Percentiles rank a stretch among this genome's conserved stretches.
phyloP scores from a whole-genome alignment of 176 grass and related monocot genomes.

The Triticum monococcum region DNA sequence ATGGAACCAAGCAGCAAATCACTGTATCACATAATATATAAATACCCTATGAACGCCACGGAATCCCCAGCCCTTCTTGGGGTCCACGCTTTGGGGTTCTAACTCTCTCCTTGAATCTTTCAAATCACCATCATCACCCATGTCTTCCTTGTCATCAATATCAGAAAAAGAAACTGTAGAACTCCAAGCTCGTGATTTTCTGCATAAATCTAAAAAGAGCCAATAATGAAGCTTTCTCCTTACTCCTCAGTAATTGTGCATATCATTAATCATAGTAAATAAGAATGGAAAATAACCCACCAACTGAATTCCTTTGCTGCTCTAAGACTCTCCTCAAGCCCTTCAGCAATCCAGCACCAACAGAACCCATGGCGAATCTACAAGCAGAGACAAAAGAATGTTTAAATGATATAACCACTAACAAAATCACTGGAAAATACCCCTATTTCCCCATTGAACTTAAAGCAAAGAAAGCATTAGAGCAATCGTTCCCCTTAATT shows the following conservation, averaged over 20 bases:
- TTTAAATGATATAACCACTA: slow-evolving; percentile 13
- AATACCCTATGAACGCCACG: slow-evolving; percentile 83
- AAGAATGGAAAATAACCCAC: slow-evolving; percentile 35
- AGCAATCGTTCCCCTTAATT: background rate
- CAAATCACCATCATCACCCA: slow-evolving; percentile 26
- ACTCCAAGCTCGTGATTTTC: slow-evolving; percentile 50
- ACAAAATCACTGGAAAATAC: background rate
- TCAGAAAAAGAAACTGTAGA: slow-evolving; percentile 63
- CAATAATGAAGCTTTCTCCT: slow-evolving; percentile 10
- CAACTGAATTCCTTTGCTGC: slow-evolving; percentile 42
- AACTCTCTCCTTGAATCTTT: slow-evolving; percentile 58
- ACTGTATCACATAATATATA: slow-evolving; percentile 7
- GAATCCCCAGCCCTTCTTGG: slow-evolving; percentile 68
- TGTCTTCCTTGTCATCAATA: slow-evolving; percentile 41
- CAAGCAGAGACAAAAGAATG: slow-evolving; percentile 27
- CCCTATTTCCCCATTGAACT: background rate
- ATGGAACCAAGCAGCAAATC: slow-evolving; percentile 4
- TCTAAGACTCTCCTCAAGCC: slow-evolving; percentile 45
- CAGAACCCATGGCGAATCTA: slow-evolving; percentile 64
- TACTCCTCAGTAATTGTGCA: background rate
- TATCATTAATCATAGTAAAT: slow-evolving; percentile 1
- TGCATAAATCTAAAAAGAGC: slow-evolving; percentile 48
- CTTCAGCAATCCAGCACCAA: slow-evolving; percentile 47
- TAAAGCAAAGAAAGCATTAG: background rate
- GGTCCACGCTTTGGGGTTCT: slow-evolving; percentile 60